These are phyloP conservation scores for Platanus orientalis DNA, from an alignment of 164 flowering plant species.

Conservation along the genomic window DNA sequence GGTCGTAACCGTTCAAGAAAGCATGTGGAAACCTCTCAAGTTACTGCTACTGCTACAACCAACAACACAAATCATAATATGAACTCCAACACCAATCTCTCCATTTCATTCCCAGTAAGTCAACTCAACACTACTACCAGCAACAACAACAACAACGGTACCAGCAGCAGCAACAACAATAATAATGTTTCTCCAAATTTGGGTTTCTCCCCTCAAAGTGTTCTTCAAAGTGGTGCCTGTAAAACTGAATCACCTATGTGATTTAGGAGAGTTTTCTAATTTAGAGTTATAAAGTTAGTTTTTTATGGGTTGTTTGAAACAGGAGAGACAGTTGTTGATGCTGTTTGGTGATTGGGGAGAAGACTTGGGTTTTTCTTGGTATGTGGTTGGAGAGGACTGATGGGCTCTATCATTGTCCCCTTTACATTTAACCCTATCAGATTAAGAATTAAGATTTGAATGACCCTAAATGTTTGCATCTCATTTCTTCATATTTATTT, in stretches of 20 bases:
- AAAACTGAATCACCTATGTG: slow-evolving; percentile 17
- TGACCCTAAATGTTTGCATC: too few relatives aligned
- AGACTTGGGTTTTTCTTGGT: too few relatives aligned
- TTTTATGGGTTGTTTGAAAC: too few relatives aligned
- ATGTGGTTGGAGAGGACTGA: too few relatives aligned
- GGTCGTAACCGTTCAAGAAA: slow-evolving; percentile 84
- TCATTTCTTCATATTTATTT: too few relatives aligned
- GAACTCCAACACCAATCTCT: slow-evolving; percentile 17
- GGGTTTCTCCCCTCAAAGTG: slow-evolving; percentile 43
- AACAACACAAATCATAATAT: slow-evolving; percentile 1
- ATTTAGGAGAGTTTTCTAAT: too few relatives aligned
- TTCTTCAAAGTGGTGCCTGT: slow-evolving; percentile 29
- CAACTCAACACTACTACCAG: slow-evolving; percentile 9
- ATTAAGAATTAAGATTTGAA: too few relatives aligned
- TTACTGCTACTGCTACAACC: background rate
- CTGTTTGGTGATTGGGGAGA: too few relatives aligned
- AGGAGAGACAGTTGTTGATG: too few relatives aligned
- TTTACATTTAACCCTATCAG: too few relatives aligned
- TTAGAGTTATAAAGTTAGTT: too few relatives aligned
- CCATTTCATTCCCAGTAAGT: slow-evolving; percentile 18
- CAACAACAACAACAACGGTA: background rate
- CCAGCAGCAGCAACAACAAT: slow-evolving; percentile 5
- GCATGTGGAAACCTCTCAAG: slow-evolving; percentile 57
- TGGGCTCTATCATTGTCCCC: too few relatives aligned
- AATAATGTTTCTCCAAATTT: slow-evolving; percentile 12